Evolutionary conservation across 2,329 filamentous ascomycete species (phyloP), one percentile per base, ranked within the genome.

Genomic region (Tolypocladium sp.): DNA sequence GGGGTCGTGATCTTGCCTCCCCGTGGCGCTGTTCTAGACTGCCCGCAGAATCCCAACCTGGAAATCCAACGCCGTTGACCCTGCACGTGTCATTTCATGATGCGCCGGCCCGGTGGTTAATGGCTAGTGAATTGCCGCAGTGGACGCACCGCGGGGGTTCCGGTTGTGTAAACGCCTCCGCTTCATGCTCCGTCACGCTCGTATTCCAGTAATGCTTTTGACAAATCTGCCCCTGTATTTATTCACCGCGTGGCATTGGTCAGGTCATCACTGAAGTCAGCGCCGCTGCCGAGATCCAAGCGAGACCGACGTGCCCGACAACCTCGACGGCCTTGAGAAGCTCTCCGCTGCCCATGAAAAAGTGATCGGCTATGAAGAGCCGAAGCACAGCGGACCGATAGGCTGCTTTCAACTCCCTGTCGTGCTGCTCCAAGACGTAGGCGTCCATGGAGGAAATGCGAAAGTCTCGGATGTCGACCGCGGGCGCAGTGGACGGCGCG

Each of bases 361-460:
- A 62, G 20, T 69, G 69, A 55, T 81, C 74, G 6, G 79, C 77
- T 17, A 81, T 55, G 49, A 83, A 78, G 20, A 80, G 62, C 56
- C 68, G 73, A 56, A 76, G 57, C 10, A 81, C 70, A 2, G 73
- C 64, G 3, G 66, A 61, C 38, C 71, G 64, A 61, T 83, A 82
- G 2, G 57, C 37, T 27, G 41, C 63, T 64, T 69, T 71, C 35
- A 66, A 60, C 37, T 57, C 30, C 9, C 56, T 41, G 33, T 74
- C 66, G 27, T 68, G 69, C 44, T 69, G 64, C n/a, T 55, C 60
- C 10, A 81, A 65, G 5, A 82, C 72, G 60, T 75, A 82, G 15
- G 73, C 77, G 62, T 83, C 80, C 77, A 83, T 79, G 27, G 76
- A 72, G 1, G 79, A 82, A 17, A 78, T 76, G 40, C 77, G 75